Conservation (phyloP, 1,284 basidiomycete species). For the Salmacisia buchloeana region DNA sequence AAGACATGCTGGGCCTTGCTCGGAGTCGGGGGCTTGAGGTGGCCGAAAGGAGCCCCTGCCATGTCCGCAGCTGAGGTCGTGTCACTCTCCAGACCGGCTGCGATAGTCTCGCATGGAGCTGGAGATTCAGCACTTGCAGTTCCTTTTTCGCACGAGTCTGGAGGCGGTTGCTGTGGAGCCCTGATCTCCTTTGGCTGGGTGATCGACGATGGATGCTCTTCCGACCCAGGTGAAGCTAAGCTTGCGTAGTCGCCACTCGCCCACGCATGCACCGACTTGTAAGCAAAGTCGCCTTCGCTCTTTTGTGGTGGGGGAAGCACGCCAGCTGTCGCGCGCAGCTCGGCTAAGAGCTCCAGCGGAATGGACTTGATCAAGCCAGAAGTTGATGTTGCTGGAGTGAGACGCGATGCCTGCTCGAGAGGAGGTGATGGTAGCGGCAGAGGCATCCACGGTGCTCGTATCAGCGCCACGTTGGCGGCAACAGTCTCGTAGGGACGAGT, state of each 20-base stretch:
- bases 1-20: conserved; percentile 7
- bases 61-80: not conserved
- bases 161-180: too few relatives aligned
- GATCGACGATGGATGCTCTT: too few relatives aligned
- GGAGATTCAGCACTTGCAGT: too few relatives aligned
- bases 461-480: not conserved
- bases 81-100: too few relatives aligned
- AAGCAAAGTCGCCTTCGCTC: not conserved
- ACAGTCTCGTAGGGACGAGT: not conserved
- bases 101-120: too few relatives aligned
- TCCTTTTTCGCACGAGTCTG: too few relatives aligned
- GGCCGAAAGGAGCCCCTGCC: not conserved
- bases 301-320: not conserved
- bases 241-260: not conserved
- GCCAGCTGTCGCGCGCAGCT: not conserved
- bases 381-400: too few relatives aligned
- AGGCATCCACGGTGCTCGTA: not conserved
- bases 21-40: not conserved
- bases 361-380: too few relatives aligned
- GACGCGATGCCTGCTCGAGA: not conserved
- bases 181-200: too few relatives aligned
- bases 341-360: not conserved
- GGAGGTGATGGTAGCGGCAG: not conserved
- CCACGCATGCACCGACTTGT: not conserved
- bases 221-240: too few relatives aligned